These are phyloP conservation scores for Phalaenopsis hybrid DNA, from an alignment of 116 monocot species.

Conservation along the genomic window DNA sequence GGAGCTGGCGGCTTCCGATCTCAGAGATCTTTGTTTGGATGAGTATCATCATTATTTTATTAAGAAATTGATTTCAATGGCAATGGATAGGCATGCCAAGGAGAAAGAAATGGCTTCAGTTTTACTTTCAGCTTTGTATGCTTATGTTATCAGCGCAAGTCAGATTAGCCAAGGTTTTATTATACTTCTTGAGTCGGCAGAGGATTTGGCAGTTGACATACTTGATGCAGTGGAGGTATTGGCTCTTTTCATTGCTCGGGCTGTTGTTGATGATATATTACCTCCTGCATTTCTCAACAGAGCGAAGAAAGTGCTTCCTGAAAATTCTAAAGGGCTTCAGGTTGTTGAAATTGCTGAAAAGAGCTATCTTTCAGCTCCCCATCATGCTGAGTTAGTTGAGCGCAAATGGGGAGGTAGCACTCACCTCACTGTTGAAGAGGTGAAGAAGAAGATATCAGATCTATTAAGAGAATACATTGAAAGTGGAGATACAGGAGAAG, in stretches of 20 bases:
- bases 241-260: slow-evolving; percentile 86
- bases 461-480: slow-evolving; percentile 68
- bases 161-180: slow-evolving; percentile 76
- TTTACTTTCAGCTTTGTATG: slow-evolving; percentile 74
- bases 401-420: slow-evolving; percentile 84
- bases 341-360: slow-evolving; percentile 81
- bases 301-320: slow-evolving; percentile 39
- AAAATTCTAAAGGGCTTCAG: slow-evolving; percentile 58
- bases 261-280: slow-evolving; percentile 89
- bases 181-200: slow-evolving; percentile 75
- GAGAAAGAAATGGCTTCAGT: slow-evolving; percentile 98
- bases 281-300: slow-evolving; percentile 73
- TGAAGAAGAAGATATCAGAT: slow-evolving; percentile 71
- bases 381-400: slow-evolving; percentile 92
- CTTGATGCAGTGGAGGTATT: slow-evolving; percentile 75
- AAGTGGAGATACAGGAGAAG: slow-evolving; percentile 77
- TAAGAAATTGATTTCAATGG: slow-evolving; percentile 87
- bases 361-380: slow-evolving; percentile 93
- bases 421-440: slow-evolving; percentile 73
- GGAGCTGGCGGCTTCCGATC: slow-evolving; percentile 60
- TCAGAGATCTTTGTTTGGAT: slow-evolving; percentile 61
- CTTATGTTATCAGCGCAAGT: slow-evolving; percentile 52
- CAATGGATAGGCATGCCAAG: slow-evolving; percentile 91
- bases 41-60: slow-evolving; percentile 82
- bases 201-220: slow-evolving; percentile 87